These are phyloP conservation scores for Aspergillus glaucus DNA, from an alignment of 2,329 filamentous ascomycete genomes.

Conservation along the genomic window DNA sequence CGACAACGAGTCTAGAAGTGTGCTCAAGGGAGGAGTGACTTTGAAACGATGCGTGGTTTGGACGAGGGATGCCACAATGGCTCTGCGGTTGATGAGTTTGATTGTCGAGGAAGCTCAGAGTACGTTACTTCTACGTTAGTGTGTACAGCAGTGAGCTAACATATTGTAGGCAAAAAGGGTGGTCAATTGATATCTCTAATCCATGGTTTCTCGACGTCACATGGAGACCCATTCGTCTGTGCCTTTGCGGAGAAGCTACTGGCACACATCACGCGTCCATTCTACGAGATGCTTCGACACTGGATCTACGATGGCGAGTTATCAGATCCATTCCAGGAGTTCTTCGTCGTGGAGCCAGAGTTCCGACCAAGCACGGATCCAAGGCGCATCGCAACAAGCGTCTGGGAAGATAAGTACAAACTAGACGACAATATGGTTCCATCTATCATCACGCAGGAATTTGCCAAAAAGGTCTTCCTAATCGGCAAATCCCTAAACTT, in stretches of 20 bases:
- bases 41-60: constrained; percentile 93
- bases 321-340: constrained; percentile 91
- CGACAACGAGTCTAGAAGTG: constrained; percentile 60
- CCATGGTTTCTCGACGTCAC: constrained; percentile 84
- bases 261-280: constrained; percentile 80
- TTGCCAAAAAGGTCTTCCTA: constrained; percentile 91
- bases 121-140: constrained; percentile 22
- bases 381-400: constrained; percentile 63
- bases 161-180: constrained; percentile 58
- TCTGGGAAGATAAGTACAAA: constrained; percentile 97
- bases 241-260: constrained; percentile 87
- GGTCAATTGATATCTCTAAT: constrained; percentile 91
- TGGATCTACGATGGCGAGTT: constrained; percentile 99
- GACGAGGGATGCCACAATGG: constrained; percentile 96
- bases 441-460: constrained; percentile 85
- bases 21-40: constrained; percentile 84
- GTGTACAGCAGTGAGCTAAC: constrained; percentile 5
- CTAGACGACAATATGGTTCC: constrained; percentile 81
- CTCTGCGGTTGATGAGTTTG: constrained; percentile 81
- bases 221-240: constrained; percentile 91
- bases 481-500: constrained; percentile 98
- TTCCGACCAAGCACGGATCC: constrained; percentile 45
- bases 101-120: constrained; percentile 87
- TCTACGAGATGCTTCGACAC: constrained; percentile 90
- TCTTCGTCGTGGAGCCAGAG: constrained; percentile 84